These are phyloP conservation scores for Backusella tarrabulga DNA, from an alignment of 192 early-diverging fungal genomes.

Conservation along the genomic window DNA sequence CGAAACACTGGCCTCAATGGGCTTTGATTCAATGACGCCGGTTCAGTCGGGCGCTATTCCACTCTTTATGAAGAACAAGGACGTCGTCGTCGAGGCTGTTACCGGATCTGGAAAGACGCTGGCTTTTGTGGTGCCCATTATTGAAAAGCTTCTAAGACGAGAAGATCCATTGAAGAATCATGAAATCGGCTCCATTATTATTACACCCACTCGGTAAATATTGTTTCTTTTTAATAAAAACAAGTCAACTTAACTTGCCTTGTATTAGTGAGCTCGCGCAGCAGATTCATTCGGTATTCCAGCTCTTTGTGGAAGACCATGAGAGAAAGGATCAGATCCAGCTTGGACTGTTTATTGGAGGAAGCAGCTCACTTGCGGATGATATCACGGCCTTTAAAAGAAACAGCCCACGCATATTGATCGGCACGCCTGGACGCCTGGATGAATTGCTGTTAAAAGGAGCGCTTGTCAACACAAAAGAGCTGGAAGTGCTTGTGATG, in stretches of 20 bases:
- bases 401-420: conserved; percentile 75
- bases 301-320: conserved; percentile 54
- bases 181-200: conserved; percentile 85
- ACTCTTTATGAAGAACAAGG: conserved; percentile 87
- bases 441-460: conserved; percentile 68
- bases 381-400: conserved; percentile 64
- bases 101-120: conserved; percentile 98
- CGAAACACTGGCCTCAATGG: conserved; percentile 59
- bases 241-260: not conserved
- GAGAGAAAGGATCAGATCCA: conserved; percentile 32
- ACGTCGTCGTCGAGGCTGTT: conserved; percentile 95
- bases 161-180: conserved; percentile 57
- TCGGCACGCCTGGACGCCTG: conserved; percentile 89
- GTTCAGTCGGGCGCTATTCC: conserved; percentile 93
- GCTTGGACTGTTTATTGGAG: conserved; percentile 75
- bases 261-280: conserved; percentile 73
- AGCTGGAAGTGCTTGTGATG: conserved; percentile 86
- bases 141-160: conserved; percentile 80
- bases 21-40: conserved; percentile 89
- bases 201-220: conserved; percentile 75
- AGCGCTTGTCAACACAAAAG: conserved; percentile 63
- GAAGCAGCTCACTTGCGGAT: conserved; percentile 55
- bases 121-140: conserved; percentile 86
- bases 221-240: not conserved
- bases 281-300: conserved; percentile 79